These are phyloP conservation scores for Fonsecaea pedrosoi DNA, from an alignment of 2,329 filamentous ascomycete genomes.

Conservation along the genomic window DNA sequence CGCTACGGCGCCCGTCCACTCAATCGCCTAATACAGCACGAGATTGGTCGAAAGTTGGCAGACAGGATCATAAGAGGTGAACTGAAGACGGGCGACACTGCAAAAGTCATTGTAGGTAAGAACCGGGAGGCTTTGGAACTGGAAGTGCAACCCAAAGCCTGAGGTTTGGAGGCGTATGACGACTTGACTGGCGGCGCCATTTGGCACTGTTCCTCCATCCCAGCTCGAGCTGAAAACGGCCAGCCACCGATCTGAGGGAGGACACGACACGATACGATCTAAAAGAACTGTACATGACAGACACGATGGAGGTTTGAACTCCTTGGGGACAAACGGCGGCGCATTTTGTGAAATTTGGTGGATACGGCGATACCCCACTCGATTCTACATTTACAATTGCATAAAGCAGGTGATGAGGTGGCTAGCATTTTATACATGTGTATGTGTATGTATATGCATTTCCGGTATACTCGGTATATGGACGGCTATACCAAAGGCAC, in stretches of 20 bases:
- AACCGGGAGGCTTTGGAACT: constrained; percentile 23
- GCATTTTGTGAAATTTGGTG: background rate
- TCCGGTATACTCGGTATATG: too few species aligned
- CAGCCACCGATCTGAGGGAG: background rate
- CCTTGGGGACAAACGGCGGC: background rate
- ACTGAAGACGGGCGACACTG: constrained; percentile 76
- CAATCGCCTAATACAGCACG: constrained; percentile 86
- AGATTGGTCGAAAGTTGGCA: constrained; percentile 86
- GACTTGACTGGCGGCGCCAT: background rate
- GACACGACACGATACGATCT: background rate
- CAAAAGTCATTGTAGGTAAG: constrained; percentile 61
- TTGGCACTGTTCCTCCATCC: background rate
- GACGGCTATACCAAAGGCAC: too few species aligned
- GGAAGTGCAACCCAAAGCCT: constrained; percentile 8
- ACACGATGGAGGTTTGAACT: constrained; percentile 2
- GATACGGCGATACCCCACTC: background rate
- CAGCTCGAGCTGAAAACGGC: background rate
- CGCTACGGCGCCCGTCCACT: constrained; percentile 89
- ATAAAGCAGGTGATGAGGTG: background rate
- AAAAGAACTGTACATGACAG: background rate
- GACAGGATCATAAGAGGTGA: constrained; percentile 90
- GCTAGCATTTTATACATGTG: background rate
- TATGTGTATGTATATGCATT: background rate
- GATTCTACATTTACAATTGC: background rate
- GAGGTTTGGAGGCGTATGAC: background rate